Evolutionary conservation across 1,284 basidiomycete genomes (phyloP), one percentile per base, ranked within the genome.

Genomic region (Tremellales sp.): DNA sequence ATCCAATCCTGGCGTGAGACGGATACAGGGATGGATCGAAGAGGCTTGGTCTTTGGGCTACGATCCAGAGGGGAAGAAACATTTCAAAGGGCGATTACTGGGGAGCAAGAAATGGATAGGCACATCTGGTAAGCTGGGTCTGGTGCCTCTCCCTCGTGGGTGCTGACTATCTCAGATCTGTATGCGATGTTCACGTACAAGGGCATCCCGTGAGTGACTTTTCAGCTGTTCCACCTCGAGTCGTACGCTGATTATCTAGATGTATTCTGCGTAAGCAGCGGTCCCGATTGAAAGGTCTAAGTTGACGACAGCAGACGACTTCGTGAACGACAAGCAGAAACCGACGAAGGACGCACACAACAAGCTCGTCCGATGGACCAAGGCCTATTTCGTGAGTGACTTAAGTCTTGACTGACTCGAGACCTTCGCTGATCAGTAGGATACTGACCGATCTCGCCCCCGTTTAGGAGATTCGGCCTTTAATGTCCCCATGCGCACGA

Each of bases 61-160:
- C 60, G 89, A 93, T 66, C 60, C 67, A 15, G 78, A 83, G 53
- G 89, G 89, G 5, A 80, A 80, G 4, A 52, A 71, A 25, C 75
- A 89, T 43, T 73, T 92, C 7, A 77, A 79, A 26, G 68, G 73
- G 39, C 77, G 78, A 33, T 73, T 93, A 3, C 71, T 84, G 5
- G 82, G 79, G 1, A 85, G 83, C 2, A 76, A 64, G 4, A 87
- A 86, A 66, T 87, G 83, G 84, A 84, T 92, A 36, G 89, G 89
- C 11, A 86, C 87, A 2, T 79, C 80, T 61, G 86, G 86, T 85
- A 57, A 43, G 62, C 56, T 13, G n/a, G n/a, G n/a, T n/a, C n/a
- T n/a, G n/a, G n/a, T n/a, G 10, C 19, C 12, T n/a, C 29, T 37
- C 10, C 27, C 47, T 23, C 17, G 31, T 11, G 53, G 22, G n/a